phyloP scores from a whole-genome alignment of 495 filamentous ascomycete genomes.

The Neurospora sp. region DNA sequence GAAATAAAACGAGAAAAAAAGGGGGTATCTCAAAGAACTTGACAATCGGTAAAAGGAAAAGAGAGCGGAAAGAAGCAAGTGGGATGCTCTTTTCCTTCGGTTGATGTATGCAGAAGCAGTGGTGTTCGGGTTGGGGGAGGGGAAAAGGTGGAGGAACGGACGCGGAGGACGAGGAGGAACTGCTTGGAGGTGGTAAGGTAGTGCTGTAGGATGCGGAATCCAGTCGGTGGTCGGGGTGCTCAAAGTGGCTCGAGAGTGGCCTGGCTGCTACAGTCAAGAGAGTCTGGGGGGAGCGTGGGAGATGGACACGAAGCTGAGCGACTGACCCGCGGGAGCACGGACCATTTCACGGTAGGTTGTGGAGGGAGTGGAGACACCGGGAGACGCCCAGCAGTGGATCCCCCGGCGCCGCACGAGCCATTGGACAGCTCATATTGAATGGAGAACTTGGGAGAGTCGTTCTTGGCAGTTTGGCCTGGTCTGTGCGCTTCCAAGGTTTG shows the following conservation, averaged over 20 bases:
- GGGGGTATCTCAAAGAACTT: slow-evolving; percentile 20
- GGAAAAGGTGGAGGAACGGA: slow-evolving; percentile 31
- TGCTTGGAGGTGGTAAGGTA: slow-evolving; percentile 5
- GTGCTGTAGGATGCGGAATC: neutral
- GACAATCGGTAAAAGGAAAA: slow-evolving; percentile 14
- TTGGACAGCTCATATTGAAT: neutral
- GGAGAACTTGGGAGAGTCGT: neutral
- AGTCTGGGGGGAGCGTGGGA: slow-evolving; percentile 14
- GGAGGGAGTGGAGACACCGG: slow-evolving; percentile 3
- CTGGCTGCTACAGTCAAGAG: neutral
- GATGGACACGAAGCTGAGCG: slow-evolving; percentile 16
- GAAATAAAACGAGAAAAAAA: slow-evolving; percentile 18
- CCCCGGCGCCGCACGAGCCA: neutral
- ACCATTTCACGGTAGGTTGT: neutral
- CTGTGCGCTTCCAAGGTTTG: neutral
- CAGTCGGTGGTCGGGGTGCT: neutral
- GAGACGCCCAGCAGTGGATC: neutral
- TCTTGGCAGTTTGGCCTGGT: neutral
- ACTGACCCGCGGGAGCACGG: slow-evolving; percentile 2
- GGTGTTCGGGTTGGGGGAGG: slow-evolving; percentile 16
- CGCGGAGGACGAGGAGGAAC: slow-evolving; percentile 23
- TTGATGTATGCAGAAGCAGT: slow-evolving; percentile 20
- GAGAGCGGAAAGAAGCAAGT: slow-evolving; percentile 22
- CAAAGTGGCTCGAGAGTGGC: neutral
- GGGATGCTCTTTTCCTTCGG: slow-evolving; percentile 29